Evolutionary conservation across 2,329 filamentous ascomycete species (phyloP).

Genomic region (Aspergillus novofumigatus): DNA sequence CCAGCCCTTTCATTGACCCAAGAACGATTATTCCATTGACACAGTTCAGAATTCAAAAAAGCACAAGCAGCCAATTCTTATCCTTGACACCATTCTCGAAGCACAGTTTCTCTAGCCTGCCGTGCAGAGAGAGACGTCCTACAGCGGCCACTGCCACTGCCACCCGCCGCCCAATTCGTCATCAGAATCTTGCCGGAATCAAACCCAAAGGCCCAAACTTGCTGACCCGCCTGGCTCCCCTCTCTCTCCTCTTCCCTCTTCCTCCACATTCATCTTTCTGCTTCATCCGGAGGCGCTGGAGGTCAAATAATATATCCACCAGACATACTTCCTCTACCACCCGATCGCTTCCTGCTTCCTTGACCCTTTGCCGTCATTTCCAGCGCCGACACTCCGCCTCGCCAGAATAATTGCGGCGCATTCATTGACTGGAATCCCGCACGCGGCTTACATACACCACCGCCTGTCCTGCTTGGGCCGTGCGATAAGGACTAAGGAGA

Average conservation of each 20-base stretch:
- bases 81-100: no score
- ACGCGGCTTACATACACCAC: conserved; percentile 17
- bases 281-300: neutral
- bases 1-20: no score
- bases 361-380: no score
- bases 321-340: neutral
- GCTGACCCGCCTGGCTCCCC: conserved; percentile 1
- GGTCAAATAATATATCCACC: neutral
- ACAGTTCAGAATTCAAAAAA: no score
- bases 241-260: conserved; percentile 13
- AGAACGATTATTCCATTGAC: no score
- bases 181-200: neutral
- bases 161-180: neutral
- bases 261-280: conserved; percentile 6
- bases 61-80: no score
- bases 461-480: neutral
- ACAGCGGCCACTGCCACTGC: no score
- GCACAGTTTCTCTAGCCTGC: no score
- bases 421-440: conserved; percentile 6
- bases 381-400: neutral
- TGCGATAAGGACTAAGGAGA: neutral
- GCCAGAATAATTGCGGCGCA: neutral
- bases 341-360: no score
- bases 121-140: no score
- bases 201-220: neutral